A percentile compares a stretch with the other conserved stretches of the same genome.
Conservation (phyloP, 2,329 filamentous ascomycete species). For the Lachnellula arida region DNA sequence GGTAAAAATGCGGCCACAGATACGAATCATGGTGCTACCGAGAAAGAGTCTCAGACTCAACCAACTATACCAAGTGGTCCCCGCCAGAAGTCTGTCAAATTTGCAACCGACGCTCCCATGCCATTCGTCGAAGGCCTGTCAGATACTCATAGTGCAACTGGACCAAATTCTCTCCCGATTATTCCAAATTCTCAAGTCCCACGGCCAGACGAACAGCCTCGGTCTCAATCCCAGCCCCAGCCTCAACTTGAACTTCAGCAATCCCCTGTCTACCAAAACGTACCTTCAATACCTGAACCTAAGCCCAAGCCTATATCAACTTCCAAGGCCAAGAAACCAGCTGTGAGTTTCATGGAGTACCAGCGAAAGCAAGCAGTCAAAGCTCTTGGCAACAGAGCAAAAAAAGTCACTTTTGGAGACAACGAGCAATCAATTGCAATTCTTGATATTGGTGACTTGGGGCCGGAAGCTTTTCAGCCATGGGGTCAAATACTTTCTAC, state of each 20-base stretch:
- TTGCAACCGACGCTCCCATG: constrained; percentile 4
- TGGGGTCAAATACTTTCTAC: constrained; percentile 14
- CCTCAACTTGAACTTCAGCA: too few relatives aligned
- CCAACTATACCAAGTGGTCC: background rate
- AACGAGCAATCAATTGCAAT: constrained; percentile 7
- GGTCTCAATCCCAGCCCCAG: too few relatives aligned
- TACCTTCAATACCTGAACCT: background rate
- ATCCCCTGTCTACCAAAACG: too few relatives aligned
- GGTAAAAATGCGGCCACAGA: too few relatives aligned
- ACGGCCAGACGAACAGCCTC: background rate
- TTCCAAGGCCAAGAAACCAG: constrained; percentile 1
- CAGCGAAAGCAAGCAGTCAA: constrained; percentile 6
- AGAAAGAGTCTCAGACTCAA: background rate
- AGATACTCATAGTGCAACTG: too few relatives aligned
- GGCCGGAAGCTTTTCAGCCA: background rate
- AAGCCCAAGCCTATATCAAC: background rate
- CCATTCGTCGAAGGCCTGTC: background rate
- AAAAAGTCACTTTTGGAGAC: constrained; percentile 22
- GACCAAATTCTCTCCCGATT: too few relatives aligned
- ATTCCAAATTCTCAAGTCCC: too few relatives aligned
- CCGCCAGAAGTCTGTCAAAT: constrained; percentile 12
- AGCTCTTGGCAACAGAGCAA: constrained; percentile 6
- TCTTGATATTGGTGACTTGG: constrained; percentile 20
- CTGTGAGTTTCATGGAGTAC: constrained; percentile 10
- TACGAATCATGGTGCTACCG: background rate